These are phyloP conservation scores for Lanmaoa rubissima DNA, from an alignment of 768 basidiomycete species.

Conservation along the genomic window DNA sequence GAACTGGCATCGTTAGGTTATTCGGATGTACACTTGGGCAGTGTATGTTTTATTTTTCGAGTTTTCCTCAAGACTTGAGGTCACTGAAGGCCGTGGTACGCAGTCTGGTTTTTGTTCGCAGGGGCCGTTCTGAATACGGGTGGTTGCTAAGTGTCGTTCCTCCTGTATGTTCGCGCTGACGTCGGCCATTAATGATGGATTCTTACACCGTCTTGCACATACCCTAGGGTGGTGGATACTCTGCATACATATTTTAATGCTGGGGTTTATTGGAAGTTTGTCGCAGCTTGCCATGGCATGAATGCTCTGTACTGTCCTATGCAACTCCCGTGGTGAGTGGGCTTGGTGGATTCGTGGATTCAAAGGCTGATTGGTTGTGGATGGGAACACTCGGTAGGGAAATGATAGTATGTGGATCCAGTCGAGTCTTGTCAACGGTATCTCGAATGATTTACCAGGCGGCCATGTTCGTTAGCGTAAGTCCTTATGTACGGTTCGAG, in stretches of 20 bases:
- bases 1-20: background rate
- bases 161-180: background rate
- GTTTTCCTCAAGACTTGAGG: conserved; percentile 6
- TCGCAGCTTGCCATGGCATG: conserved; percentile 1
- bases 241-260: background rate
- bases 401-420: background rate
- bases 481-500: background rate
- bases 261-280: background rate
- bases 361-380: background rate
- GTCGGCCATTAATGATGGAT: background rate
- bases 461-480: background rate
- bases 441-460: background rate
- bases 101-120: background rate
- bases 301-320: background rate
- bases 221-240: background rate
- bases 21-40: conserved; percentile 13
- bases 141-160: background rate
- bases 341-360: background rate
- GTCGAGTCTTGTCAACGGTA: background rate
- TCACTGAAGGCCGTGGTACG: conserved; percentile 8
- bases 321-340: conserved; percentile 1
- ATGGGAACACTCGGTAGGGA: background rate
- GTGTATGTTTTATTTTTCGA: conserved; percentile 6
- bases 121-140: background rate
- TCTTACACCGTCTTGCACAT: background rate